Base-by-base conservation (phyloP, 257 asterid species). In the Solanum pimpinellifolium region DNA sequence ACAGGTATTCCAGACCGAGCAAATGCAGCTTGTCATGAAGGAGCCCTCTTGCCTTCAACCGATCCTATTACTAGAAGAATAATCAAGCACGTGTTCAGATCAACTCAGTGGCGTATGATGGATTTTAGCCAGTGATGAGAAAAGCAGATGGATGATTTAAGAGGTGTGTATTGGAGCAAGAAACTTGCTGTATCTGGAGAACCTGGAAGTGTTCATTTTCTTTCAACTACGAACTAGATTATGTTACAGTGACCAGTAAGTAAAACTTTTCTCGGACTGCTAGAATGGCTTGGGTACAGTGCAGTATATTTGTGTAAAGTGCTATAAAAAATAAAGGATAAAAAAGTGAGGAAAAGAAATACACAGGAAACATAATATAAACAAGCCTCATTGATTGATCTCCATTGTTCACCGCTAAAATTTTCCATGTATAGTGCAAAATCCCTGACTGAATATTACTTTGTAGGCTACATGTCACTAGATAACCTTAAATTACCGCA, bases 401-500 rank as follows among this genome's bases (percentile, higher is more conserved):
- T 49, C 68, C 69, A 20, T 49, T 29, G 46, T 11, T 80, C 56
- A 75, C 56, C 11, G 69, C 66, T 44, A 25, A 44, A 44, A 77
- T 6, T 29, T 39, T 42, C 41, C 41, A 18, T 15, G 66, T 47
- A 25, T 80, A 46, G 85, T 9, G 27, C 42, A 23, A 85, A 83
- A 83, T 47, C 27, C 29, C 49, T 59, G 37, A 37, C 41, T 47
- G 25, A 82, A 70, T 42, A 44, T 65, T 23, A 15, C 73, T 52
- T 25, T 60, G 66, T 76, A 41, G 78, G 89, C 87, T 74, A 52
- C 35, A 49, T 85, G 27, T 73, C 56, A 56, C 49, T 74, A 87
- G 83, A 75, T 88, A 35, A 39, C 85, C 66, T 68, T 27, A 84
- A 77, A 56, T 95, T 93, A 95, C 84, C 95, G 94, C 81, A 93